Evolutionary conservation across 805 yeast species (phyloP), one percentile per base, ranked within the genome.

Genomic region (Lipomyces spencermartinsiae): DNA sequence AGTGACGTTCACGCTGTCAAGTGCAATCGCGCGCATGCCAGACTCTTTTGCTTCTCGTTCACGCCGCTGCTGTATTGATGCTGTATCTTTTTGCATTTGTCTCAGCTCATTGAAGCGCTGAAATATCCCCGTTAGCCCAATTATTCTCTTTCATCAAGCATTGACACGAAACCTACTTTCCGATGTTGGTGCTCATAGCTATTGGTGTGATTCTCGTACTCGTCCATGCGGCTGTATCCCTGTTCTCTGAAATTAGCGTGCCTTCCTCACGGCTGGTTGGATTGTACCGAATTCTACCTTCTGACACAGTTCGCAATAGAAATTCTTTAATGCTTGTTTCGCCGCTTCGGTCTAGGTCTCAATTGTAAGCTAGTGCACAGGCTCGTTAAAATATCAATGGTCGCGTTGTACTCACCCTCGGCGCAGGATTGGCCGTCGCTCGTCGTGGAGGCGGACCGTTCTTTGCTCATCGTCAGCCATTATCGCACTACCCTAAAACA

Each of bases 181-280:
- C 63, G 62, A 46, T 71, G 73, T 55, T 67, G 68, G 51, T 71
- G 73, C 46, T 71, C 73, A 64, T 71, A 71, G 55, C 71, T 65
- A 34, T 60, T 56, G 4, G 62, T 67, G 57, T 71, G 73, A 31
- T 60, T 70, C 16, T 71, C 73, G 46, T 67, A 71, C 61, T 71
- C 73, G 58, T 67, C 67, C 71, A 64, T 67, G 1, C 73, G 61
- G 29, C 72, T 65, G 55, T 71, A 71, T 29, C 73, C 72, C 72
- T 69, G 29, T 8, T 4, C n/a, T 12, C 4, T 16, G 16, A 16
- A 35, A 25, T 10, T 9, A 39, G 14, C 4, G 49, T 57, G 31
- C 19, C 10, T 57, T 55, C 29, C 19, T 55, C 10, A 1, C 22
- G 10, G 5, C 14, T 37, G 29, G 14, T 59, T 37, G 29, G 34